Evolutionary conservation across 1,284 basidiomycete genomes (phyloP), one percentile per base, ranked within the genome.

Genomic region (Fomes fomentarius): DNA sequence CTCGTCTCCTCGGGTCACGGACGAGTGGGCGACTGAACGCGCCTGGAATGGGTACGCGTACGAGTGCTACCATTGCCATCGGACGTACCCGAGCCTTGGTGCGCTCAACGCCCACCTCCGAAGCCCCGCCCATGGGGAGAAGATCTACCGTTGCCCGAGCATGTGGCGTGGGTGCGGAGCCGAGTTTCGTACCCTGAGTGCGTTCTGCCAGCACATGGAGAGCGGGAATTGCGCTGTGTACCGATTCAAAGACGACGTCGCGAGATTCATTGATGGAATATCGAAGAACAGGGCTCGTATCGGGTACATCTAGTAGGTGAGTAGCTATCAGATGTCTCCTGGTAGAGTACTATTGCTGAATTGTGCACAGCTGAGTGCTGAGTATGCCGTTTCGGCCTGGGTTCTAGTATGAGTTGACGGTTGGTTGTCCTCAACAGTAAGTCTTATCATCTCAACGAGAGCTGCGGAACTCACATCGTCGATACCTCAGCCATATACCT

Each of bases 61-160:
- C 64, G 74, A 74, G 58, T 77, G 74, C 62, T 69, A 73, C 54
- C 60, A 76, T 46, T 61, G 60, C 42, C 57, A 62, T 44, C 39
- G 41, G 40, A 40, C 38, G 34, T 62, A 52, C 50, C 11, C 24
- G 17, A 30, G 48, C 15, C 56, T 62, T 19, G 10, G 15, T 14
- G 56, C 54, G 31, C 52, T 61, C 41, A 63, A 59, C 53, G 35
- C 42, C 34, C 63, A 64, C 47, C 44, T 64, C 26, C 41, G 37
- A 12, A 65, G 65, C 55, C 59, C 66, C 10, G 63, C 56, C 19
- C 66, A 66, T 40, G 56, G 49, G 26, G 61, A 63, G 21, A 53
- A 63, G 55, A 56, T 62, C 28, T 66, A 63, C 35, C 60, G 46
- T 25, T 66, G 64, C 49, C 63, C 66, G n/a, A 24, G 7, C 37